phyloP scores from a whole-genome alignment of 2,329 filamentous ascomycete species.

The Trichocomaceae sp. region DNA sequence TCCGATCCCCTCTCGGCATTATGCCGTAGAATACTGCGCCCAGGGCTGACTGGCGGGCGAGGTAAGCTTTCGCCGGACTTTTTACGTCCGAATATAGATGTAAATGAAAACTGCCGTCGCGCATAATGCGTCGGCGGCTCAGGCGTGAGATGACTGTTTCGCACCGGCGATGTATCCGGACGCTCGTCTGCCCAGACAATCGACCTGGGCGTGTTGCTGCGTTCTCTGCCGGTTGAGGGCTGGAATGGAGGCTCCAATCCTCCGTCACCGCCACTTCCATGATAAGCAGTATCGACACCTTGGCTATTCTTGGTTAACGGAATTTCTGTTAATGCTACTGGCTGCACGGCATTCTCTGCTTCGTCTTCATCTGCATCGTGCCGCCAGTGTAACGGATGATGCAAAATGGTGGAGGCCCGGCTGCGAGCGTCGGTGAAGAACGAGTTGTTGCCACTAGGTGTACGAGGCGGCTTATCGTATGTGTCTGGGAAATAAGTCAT shows the following conservation, averaged over 20 bases:
- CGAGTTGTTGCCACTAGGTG: conserved; percentile 28
- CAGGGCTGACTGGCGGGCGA: conserved; percentile 20
- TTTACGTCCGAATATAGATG: conserved; percentile 65
- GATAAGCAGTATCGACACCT: conserved; percentile 37
- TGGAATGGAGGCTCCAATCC: conserved; percentile 21
- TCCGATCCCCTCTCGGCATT: conserved; percentile 29
- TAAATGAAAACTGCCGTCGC: conserved; percentile 83
- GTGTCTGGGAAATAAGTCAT: conserved; percentile 77
- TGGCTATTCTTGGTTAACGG: conserved; percentile 33
- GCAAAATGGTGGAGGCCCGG: conserved; percentile 32
- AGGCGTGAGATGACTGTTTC: conserved; percentile 18
- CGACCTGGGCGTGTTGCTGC: conserved; percentile 36
- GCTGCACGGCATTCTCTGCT: conserved; percentile 48
- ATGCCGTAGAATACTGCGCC: conserved; percentile 38
- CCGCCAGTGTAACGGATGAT: conserved; percentile 31
- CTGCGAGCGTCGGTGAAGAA: conserved; percentile 35
- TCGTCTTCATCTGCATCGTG: conserved; percentile 25
- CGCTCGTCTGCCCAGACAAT: conserved; percentile 31
- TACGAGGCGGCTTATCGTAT: conserved; percentile 48
- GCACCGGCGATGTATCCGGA: conserved; percentile 16
- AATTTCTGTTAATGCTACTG: conserved; percentile 58
- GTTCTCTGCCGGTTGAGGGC: conserved; percentile 15
- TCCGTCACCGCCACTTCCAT: conserved; percentile 23
- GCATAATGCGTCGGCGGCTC: conserved; percentile 46
- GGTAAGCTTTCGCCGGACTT: conserved; percentile 21